Base-by-base conservation (phyloP, 2,329 filamentous ascomycete genomes). In the Botrytis tulipae region DNA sequence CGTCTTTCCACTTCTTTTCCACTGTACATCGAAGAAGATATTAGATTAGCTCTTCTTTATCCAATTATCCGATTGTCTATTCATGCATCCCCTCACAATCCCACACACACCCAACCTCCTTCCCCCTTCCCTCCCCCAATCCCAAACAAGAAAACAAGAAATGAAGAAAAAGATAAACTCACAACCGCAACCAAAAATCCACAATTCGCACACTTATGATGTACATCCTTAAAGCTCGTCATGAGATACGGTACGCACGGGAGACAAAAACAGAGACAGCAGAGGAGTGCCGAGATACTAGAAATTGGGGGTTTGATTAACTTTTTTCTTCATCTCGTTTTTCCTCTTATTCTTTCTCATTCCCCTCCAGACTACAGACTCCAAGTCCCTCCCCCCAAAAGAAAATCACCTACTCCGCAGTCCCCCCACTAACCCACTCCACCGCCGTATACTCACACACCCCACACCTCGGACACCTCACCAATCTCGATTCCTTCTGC, bases 1-100 rank as follows among this genome's bases (percentile, higher is more conserved):
- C 20, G 62, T 66, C 10, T 32, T 46, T 48, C 62, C 42, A 48
- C 62, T 66, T 66, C 62, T 35, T 66, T 65, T 66, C 62, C 62
- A 66, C 42, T 66, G 9, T 0, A 12, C 16, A 25, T 22, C 6
- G 7, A 54, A 16, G 42, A 32, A 65, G 29, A 35, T 35, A 25
- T 46, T 14, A 22, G 22, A 32, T 66, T 66, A 48, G 62, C 29
- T 16, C 7, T n/a, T 32, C 7, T 48, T 22, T 14, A 25, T 25
- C 42, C 8, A 10, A 42, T 22, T 46, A 6, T 51, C 9, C 25
- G 2, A n/a, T n/a, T 25, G 2, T 51, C 22, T 1, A 14, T 14
- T 3, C 9, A 25, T 14, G 1, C 20, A n/a, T 4, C 6, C 5
- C 16, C 25, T 14, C 9, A 22, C 32, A 6, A 3, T 12, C 42